phyloP scores from a whole-genome alignment of 2,329 filamentous ascomycete genomes.

The Nemania serpens region DNA sequence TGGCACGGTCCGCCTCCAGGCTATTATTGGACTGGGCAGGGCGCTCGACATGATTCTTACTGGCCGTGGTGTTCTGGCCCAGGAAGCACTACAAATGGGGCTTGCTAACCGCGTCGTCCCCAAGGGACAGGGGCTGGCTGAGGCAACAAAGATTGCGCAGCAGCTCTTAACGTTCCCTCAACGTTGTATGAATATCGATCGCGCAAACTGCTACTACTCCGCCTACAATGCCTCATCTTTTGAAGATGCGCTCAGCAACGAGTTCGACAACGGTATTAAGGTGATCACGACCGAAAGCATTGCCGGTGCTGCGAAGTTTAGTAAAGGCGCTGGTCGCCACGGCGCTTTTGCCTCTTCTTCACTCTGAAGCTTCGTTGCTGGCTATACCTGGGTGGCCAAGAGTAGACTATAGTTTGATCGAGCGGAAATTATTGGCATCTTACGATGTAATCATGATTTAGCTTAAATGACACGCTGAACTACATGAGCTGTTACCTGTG shows the following conservation, averaged over 20 bases:
- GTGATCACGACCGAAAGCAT: conserved; percentile 14
- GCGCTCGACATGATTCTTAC: conserved; percentile 14
- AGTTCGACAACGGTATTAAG: conserved; percentile 11
- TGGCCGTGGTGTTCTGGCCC: conserved; percentile 6
- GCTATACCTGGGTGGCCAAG: background rate
- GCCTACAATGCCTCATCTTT: conserved; percentile 12
- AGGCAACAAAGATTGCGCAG: conserved; percentile 11
- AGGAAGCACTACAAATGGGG: conserved; percentile 14
- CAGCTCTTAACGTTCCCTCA: conserved; percentile 10
- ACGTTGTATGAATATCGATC: conserved; percentile 11
- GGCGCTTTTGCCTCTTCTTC: background rate
- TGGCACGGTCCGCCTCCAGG: conserved; percentile 13
- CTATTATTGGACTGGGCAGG: conserved; percentile 8
- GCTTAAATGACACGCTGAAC: too few species aligned
- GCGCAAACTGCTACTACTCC: conserved; percentile 12
- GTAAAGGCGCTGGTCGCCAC: background rate
- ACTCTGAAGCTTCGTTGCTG: background rate
- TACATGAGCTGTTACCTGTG: too few species aligned
- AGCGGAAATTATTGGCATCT: too few species aligned
- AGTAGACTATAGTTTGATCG: too few species aligned
- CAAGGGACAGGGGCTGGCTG: conserved; percentile 9
- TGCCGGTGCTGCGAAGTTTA: conserved; percentile 14
- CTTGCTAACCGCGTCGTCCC: conserved; percentile 14
- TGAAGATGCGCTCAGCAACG: conserved; percentile 10
- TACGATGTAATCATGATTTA: too few species aligned